Evolutionary conservation across 2,329 filamentous ascomycete species (phyloP).

Genomic region (Alternaria ethzedia): DNA sequence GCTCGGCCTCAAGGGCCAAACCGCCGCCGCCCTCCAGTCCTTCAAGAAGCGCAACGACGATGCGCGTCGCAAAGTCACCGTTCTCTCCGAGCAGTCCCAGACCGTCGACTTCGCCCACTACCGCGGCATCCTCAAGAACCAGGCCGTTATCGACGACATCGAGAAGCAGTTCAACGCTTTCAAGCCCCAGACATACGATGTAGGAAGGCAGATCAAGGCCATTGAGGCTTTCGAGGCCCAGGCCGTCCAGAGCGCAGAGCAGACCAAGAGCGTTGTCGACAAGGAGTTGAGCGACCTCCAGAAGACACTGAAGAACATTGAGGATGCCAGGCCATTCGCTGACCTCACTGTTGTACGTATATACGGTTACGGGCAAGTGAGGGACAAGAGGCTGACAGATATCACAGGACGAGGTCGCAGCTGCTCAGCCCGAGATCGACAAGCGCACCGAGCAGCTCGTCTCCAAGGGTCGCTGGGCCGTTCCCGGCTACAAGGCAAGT

Average conservation of each 20-base stretch:
- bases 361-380: constrained; percentile 1
- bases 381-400: constrained; percentile 24
- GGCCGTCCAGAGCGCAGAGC: constrained; percentile 94
- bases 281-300: constrained; percentile 91
- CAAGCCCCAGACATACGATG: constrained; percentile 93
- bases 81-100: constrained; percentile 82
- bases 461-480: constrained; percentile 96
- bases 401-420: constrained; percentile 85
- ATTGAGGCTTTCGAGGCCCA: constrained; percentile 98
- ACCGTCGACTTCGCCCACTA: constrained; percentile 93
- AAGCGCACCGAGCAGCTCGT: constrained; percentile 95
- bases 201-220: constrained; percentile 91
- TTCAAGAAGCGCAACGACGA: constrained; percentile 99
- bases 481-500: constrained; percentile 97
- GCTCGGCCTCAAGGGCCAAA: constrained; percentile 95
- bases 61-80: constrained; percentile 88
- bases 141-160: constrained; percentile 92
- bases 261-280: constrained; percentile 96
- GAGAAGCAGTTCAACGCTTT: constrained; percentile 93
- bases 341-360: constrained; percentile 93
- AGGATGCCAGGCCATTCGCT: constrained; percentile 93
- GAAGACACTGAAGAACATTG: constrained; percentile 96
- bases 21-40: constrained; percentile 84
- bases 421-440: constrained; percentile 95
- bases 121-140: constrained; percentile 93